phyloP scores from a whole-genome alignment of 1,284 basidiomycete genomes.

The Vanrija pseudolonga region DNA sequence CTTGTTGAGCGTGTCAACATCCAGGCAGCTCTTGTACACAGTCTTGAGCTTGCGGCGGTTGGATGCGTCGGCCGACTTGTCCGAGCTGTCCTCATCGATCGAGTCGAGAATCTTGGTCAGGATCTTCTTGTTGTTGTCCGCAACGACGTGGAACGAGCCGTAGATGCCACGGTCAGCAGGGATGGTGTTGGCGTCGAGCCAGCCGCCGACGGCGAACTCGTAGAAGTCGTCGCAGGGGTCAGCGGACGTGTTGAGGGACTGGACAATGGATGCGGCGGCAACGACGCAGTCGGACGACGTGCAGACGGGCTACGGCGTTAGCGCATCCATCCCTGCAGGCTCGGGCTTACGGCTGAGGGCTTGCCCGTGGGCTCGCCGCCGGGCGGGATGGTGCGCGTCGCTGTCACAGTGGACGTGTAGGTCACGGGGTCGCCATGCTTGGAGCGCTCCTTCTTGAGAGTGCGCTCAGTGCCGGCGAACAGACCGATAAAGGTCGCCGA shows the following conservation, averaged over 20 bases:
- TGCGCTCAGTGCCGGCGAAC: conserved; percentile 80
- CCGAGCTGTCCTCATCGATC: conserved; percentile 22
- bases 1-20: conserved; percentile 57
- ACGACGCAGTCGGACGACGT: conserved; percentile 75
- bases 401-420: conserved; percentile 17
- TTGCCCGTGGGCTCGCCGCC: conserved; percentile 33
- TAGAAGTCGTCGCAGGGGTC: conserved; percentile 98
- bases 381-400: conserved; percentile 19
- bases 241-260: conserved; percentile 71
- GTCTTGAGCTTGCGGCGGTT: conserved; percentile 74
- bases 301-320: conserved; percentile 60
- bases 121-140: conserved; percentile 50
- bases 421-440: conserved; percentile 26
- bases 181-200: conserved; percentile 73
- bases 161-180: conserved; percentile 75
- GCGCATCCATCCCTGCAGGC: neutral
- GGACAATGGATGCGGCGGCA: conserved; percentile 75
- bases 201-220: conserved; percentile 76
- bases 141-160: conserved; percentile 50
- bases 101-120: conserved; percentile 49
- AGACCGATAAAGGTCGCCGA: conserved; percentile 85
- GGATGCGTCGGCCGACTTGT: conserved; percentile 55
- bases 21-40: conserved; percentile 78
- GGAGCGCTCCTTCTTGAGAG: conserved; percentile 57
- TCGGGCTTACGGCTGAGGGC: conserved; percentile 24